These are phyloP conservation scores for Kwoniella shandongensis DNA, from an alignment of 768 basidiomycete genomes.

Conservation along the genomic window DNA sequence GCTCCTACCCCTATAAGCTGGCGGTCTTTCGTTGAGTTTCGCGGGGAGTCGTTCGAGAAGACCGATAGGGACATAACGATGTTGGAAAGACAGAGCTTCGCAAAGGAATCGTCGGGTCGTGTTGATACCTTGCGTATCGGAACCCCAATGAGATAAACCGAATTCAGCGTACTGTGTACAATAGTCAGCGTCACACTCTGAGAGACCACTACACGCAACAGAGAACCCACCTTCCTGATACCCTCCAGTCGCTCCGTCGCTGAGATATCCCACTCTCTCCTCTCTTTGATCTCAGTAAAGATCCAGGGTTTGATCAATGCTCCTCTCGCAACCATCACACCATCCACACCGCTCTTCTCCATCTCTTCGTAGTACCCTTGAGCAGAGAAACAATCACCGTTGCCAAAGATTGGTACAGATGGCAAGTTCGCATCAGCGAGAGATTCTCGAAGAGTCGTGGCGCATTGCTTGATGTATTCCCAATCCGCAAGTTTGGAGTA, in stretches of 20 bases:
- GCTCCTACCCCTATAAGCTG: slow-evolving; percentile 79
- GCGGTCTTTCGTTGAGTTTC: slow-evolving; percentile 85
- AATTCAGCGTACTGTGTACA: slow-evolving; percentile 74
- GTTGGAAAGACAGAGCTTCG: slow-evolving; percentile 92
- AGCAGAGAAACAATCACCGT: slow-evolving; percentile 90
- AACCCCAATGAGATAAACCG: slow-evolving; percentile 68
- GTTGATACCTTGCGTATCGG: slow-evolving; percentile 68
- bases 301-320: slow-evolving; percentile 84
- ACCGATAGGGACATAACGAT: slow-evolving; percentile 93
- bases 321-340: slow-evolving; percentile 91
- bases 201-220: background rate
- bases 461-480: slow-evolving; percentile 87
- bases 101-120: slow-evolving; percentile 89
- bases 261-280: slow-evolving; percentile 88
- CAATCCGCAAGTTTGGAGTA: slow-evolving; percentile 92
- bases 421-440: slow-evolving; percentile 57
- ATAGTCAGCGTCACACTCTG: slow-evolving; percentile 5
- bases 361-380: slow-evolving; percentile 48
- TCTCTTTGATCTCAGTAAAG: slow-evolving; percentile 92
- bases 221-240: slow-evolving; percentile 64
- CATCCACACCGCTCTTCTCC: slow-evolving; percentile 81
- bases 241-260: slow-evolving; percentile 77
- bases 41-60: slow-evolving; percentile 78
- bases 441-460: slow-evolving; percentile 66
- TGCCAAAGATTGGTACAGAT: slow-evolving; percentile 91